Evolutionary conservation across 805 yeast species (phyloP), one percentile per base, ranked within the genome.

Genomic region (Brettanomyces bruxellensis): DNA sequence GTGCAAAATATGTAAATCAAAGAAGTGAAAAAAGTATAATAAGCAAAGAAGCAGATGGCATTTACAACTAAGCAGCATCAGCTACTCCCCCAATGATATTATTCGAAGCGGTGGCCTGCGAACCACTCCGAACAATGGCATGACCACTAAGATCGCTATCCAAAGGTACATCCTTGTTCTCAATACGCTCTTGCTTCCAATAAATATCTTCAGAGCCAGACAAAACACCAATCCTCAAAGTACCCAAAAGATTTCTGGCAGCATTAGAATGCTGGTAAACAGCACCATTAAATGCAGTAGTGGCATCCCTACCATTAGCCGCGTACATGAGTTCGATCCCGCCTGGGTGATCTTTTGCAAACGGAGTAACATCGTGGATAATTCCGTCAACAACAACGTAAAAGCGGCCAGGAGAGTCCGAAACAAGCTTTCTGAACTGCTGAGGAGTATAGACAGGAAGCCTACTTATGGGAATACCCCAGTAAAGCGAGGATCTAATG

Each of bases 381-480:
- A 91, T 87, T 35, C 95, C 95, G 40, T 86, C 86, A 42, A 90
- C 87, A 12, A 88, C 86, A 28, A 88, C 87, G 51, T 88, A 74
- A 30, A 83, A 81, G 44, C 55, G 53, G 37, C 54, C 57, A 6
- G 53, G 53, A 1, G 62, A 52, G 7, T 62, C 49, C 8, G 56
- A 51, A 12, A 73, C 65, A 13, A 76, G 57, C 43, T 61, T 56
- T 41, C 67, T 64, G 49, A 76, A 75, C 44, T 74, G 76, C 40
- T 58, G 62, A 2, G 79, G 72, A 1, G 76, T 59, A 44, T 75
- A 69, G 43, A 81, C 75, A 0, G 98, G 97, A 13, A 90, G 70
- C 61, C 81, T 83, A 52, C 89, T 91, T 45, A 91, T 83, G 3
- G 96, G 95, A 2, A 90, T 85, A 22, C 97, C 97, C 97, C 97